These are phyloP conservation scores for Colletotrichum sp. DNA, from an alignment of 2,329 filamentous ascomycete genomes.

Conservation along the genomic window DNA sequence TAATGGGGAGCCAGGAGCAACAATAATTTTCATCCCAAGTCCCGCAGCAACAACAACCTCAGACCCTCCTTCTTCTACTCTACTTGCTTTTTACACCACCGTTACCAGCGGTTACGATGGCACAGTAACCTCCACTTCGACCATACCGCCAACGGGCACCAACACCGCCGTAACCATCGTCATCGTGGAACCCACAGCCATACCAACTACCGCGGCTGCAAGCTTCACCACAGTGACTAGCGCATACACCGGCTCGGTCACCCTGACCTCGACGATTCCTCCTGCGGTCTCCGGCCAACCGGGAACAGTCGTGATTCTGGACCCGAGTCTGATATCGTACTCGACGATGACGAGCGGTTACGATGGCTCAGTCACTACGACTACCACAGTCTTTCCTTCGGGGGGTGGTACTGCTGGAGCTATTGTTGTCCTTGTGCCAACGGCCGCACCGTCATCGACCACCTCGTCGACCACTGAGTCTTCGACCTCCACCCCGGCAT, in stretches of 20 bases:
- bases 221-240: neutral
- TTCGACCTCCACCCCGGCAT: neutral
- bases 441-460: neutral
- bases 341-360: neutral
- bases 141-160: neutral
- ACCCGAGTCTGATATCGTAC: neutral
- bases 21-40: neutral
- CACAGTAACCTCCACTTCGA: neutral
- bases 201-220: neutral
- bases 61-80: fast-evolving
- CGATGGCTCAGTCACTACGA: neutral
- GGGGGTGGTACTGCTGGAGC: neutral
- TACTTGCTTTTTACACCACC: neutral
- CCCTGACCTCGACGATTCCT: neutral
- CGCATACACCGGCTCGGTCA: neutral
- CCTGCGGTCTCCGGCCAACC: neutral
- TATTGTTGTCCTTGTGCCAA: neutral
- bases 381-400: neutral
- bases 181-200: neutral
- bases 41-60: neutral
- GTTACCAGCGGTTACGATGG: neutral
- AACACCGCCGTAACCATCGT: neutral
- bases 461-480: fast-evolving
- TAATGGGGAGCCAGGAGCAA: neutral
- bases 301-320: neutral